Conservation (phyloP, 2,329 filamentous ascomycete genomes). For the Microdochium nivale region DNA sequence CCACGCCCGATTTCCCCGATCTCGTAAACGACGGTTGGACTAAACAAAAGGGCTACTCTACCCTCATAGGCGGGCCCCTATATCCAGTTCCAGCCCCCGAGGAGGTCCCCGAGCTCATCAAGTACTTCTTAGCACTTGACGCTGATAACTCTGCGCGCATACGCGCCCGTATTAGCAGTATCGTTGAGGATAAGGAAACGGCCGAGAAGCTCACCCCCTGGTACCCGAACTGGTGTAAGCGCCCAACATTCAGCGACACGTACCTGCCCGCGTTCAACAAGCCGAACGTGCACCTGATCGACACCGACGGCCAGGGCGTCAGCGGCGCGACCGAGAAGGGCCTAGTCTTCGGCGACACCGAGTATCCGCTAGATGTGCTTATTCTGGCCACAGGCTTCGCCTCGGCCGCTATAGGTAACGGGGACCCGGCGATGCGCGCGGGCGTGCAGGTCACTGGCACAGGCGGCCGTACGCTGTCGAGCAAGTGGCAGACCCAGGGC, state of each 20-base stretch:
- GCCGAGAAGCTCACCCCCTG: slow-evolving; percentile 47
- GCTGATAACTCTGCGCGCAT: slow-evolving; percentile 29
- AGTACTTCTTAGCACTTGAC: slow-evolving; percentile 29
- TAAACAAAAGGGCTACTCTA: slow-evolving; percentile 25
- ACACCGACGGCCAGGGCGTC: slow-evolving; percentile 47
- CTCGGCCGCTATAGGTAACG: slow-evolving; percentile 20
- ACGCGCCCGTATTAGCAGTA: slow-evolving; percentile 35
- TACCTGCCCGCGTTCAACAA: slow-evolving; percentile 52
- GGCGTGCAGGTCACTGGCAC: slow-evolving; percentile 14
- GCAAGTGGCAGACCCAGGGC: slow-evolving; percentile 21
- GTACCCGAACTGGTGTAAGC: slow-evolving; percentile 56
- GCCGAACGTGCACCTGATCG: slow-evolving; percentile 48
- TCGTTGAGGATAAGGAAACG: slow-evolving; percentile 42
- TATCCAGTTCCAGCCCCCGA: slow-evolving; percentile 23
- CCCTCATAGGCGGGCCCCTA: slow-evolving; percentile 24
- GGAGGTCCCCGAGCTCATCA: slow-evolving; percentile 25
- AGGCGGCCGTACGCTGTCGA: slow-evolving; percentile 10
- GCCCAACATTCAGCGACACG: slow-evolving; percentile 52
- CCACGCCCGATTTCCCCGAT: slow-evolving; percentile 24
- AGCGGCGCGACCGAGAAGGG: slow-evolving; percentile 33
- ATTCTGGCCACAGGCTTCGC: slow-evolving; percentile 28
- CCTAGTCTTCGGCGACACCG: slow-evolving; percentile 34
- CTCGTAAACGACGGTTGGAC: slow-evolving; percentile 43
- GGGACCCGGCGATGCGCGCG: slow-evolving; percentile 31
- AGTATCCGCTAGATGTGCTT: slow-evolving; percentile 33